Evolutionary conservation across 1,284 basidiomycete genomes (phyloP).

Genomic region (Marasmius fiardii): DNA sequence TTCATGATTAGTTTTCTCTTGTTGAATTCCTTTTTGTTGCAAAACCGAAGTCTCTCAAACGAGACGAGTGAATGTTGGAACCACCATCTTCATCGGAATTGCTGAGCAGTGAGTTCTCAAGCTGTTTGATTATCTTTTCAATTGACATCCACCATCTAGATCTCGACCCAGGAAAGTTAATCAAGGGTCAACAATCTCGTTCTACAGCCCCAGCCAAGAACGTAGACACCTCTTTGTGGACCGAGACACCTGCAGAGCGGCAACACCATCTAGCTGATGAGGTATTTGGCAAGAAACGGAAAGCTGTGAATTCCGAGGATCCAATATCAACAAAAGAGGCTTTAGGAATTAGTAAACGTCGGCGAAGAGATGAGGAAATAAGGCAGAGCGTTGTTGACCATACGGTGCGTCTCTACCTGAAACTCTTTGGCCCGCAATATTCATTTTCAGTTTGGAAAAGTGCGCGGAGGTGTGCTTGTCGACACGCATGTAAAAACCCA

Average conservation of each 20-base stretch:
- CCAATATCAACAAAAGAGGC: slow-evolving; percentile 38
- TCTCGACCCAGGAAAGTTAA: slow-evolving; percentile 69
- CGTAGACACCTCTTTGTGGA: slow-evolving; percentile 75
- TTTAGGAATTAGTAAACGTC: slow-evolving; percentile 41
- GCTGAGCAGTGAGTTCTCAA: slow-evolving; percentile 63
- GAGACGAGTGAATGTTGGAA: slow-evolving; percentile 95
- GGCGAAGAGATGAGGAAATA: slow-evolving; percentile 63
- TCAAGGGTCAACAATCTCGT: slow-evolving; percentile 70
- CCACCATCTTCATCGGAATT: slow-evolving; percentile 81
- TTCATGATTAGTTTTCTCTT: neutral
- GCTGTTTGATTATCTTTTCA: slow-evolving; percentile 28
- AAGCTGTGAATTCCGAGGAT: slow-evolving; percentile 54
- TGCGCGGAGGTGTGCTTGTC: slow-evolving; percentile 67
- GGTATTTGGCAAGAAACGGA: slow-evolving; percentile 77
- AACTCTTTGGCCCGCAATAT: too few relatives aligned
- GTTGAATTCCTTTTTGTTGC: slow-evolving; percentile 71
- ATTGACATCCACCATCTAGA: slow-evolving; percentile 32
- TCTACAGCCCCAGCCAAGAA: slow-evolving; percentile 45
- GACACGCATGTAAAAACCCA: slow-evolving; percentile 54
- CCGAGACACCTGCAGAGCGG: slow-evolving; percentile 87
- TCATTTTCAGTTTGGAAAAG: slow-evolving; percentile 42
- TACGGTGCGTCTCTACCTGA: slow-evolving; percentile 75
- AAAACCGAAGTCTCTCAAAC: slow-evolving; percentile 70
- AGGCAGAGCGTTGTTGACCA: slow-evolving; percentile 64
- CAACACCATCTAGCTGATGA: slow-evolving; percentile 86